Evolutionary conservation across 2,329 filamentous ascomycete species (phyloP).

Genomic region (Fusarium sp.): DNA sequence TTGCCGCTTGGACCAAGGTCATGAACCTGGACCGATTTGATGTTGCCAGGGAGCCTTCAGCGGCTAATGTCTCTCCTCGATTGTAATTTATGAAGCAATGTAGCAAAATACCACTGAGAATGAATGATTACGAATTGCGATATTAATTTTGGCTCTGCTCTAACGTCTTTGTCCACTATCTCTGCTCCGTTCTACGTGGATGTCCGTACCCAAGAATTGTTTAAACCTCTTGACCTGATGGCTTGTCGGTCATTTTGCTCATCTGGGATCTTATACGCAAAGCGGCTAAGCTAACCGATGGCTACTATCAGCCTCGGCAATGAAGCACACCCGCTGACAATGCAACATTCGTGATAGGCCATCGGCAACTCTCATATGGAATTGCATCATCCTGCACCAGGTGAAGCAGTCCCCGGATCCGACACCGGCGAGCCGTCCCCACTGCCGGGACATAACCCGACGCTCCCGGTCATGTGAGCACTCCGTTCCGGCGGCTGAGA

Average conservation of each 20-base stretch:
- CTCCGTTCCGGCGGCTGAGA: not conserved
- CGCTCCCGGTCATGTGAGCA: conserved; percentile 24
- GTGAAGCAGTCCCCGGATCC: conserved; percentile 3
- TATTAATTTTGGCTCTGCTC: not conserved
- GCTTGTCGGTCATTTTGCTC: no score
- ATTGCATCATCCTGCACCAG: not conserved
- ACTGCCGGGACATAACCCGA: not conserved
- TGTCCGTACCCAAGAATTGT: not conserved
- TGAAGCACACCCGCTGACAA: not conserved
- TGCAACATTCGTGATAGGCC: not conserved
- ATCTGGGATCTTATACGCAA: no score
- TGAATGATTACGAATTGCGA: conserved; percentile 33
- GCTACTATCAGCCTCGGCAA: not conserved
- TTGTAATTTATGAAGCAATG: conserved; percentile 45
- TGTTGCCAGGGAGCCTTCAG: conserved; percentile 15
- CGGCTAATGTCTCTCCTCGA: conserved; percentile 36
- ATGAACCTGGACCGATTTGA: conserved; percentile 82
- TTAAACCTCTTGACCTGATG: not conserved
- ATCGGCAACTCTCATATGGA: not conserved
- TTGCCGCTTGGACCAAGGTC: conserved; percentile 80
- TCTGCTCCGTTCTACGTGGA: not conserved
- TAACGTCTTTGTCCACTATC: not conserved
- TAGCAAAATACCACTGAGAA: conserved; percentile 47
- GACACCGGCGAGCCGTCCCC: conserved; percentile 8
- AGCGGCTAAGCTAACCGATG: no score